Evolutionary conservation across 2,329 filamentous ascomycete species (phyloP), one percentile per base, ranked within the genome.

Genomic region (Alternaria novae-zelandiae): DNA sequence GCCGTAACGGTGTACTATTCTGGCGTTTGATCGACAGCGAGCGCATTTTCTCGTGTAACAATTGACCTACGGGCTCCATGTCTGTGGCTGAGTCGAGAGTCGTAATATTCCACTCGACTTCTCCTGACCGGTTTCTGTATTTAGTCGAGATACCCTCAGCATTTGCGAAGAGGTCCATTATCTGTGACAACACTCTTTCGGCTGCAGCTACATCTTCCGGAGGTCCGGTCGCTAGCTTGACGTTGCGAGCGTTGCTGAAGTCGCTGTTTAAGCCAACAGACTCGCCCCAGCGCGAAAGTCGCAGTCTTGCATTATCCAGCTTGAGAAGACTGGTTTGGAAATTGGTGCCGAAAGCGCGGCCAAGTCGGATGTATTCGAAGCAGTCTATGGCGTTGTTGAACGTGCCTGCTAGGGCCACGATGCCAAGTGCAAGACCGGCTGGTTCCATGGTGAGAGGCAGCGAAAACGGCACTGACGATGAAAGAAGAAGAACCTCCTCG

Each of bases 211-310:
- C 43, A 11, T 45, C 20, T 23, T 3, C 43, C 10, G 17, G 11
- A 12, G 17, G 20, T 21, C 20, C 43, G 13, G 20, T 12, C 6
- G 17, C 17, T 11, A 20, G 11, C 43, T 11, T 20, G 20, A 45
- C 6, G 2, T 12, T 21, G 11, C 13, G 20, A 6, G 43, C 20
- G 17, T 45, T 21, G 17, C 20, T 13, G 43, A 21, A 25, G n/a
- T 51, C 15, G 20, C 20, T n/a, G 7, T 32, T 3, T 5, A 51
- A 3, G 1, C 41, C 32, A 10, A 55, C 13, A 21, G 41, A 26
- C 6, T 55, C n/a, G 23, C 41, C 53, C 53, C 53, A 55, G 3
- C 41, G 53, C n/a, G 53, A 55, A 3, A 55, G 41, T 12, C 41
- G 53, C 10, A 55, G 23, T 10, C 41, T 55, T 3, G 25, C 53